Evolutionary conservation across 441 rosid species (phyloP).

Genomic region (Gossypium gossypioides): DNA sequence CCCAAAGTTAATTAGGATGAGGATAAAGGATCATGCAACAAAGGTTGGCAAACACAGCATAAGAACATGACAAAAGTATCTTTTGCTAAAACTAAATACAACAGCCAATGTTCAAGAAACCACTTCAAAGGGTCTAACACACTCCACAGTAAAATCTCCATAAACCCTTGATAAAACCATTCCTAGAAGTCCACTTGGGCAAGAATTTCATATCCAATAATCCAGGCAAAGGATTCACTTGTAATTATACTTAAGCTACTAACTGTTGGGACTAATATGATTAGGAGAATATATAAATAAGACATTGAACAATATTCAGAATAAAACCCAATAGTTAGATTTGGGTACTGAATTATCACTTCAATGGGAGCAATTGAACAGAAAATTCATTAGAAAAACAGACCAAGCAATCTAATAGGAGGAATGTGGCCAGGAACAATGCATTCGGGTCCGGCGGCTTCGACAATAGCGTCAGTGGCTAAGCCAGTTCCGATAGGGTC

Average conservation of each 20-base stretch:
- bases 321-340: neutral
- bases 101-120: neutral
- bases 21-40: neutral
- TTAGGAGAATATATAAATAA: neutral
- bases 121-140: neutral
- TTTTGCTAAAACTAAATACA: neutral
- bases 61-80: neutral
- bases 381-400: neutral
- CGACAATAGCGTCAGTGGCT: slow-evolving; percentile 60
- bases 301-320: neutral
- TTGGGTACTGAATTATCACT: neutral
- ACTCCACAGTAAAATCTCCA: neutral
- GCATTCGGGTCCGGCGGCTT: slow-evolving; percentile 87
- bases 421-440: slow-evolving; percentile 71
- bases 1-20: neutral
- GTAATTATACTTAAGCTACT: neutral
- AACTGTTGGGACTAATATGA: neutral
- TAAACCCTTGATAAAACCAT: neutral
- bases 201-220: neutral
- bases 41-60: neutral
- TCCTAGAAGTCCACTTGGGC: neutral
- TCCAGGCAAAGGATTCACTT: neutral
- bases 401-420: slow-evolving; percentile 67
- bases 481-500: slow-evolving; percentile 73
- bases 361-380: neutral